Base-by-base conservation (phyloP, 192 early-diverging fungal genomes). In the Rhizophlyctis rosea region DNA sequence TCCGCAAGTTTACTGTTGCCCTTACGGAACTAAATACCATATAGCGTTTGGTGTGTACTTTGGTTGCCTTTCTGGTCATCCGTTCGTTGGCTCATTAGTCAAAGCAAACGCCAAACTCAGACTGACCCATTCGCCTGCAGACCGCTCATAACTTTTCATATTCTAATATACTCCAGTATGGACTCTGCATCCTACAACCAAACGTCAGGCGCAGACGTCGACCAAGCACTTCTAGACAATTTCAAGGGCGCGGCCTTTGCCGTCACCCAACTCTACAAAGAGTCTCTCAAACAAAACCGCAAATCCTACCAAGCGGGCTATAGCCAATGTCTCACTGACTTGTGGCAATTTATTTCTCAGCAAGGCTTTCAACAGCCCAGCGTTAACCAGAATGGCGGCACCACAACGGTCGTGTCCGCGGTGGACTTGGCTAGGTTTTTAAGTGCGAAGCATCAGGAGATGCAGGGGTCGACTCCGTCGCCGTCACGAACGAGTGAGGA, bases 241-340 rank as follows among this genome's bases (percentile, higher is more conserved):
- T 75, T 75, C 61, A 71, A 71, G 34, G 32, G 63, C 0, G 73
- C 76, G 3, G 76, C 76, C 29, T 49, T 54, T 3, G 32, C 64
- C 16, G 72, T 78, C 23, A 74, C 76, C 35, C 68, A 71, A 35
- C 70, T 78, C 48, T 78, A 74, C 70, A 69, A 68, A 24, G 72
- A 78, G 60, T 67, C 71, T 4, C 49, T 60, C 3, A 68, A 67
- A 33, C 69, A 68, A 47, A 61, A 68, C 39, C 56, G 59, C 7
- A 53, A 61, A 24, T 53, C 73, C 4, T 78, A 60, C 54, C 53
- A 68, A 32, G 59, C 57, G 21, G 76, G 76, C 28, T 78, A 78
- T 54, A 27, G 36, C 16, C 76, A 74, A 47, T 74, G 76, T 30
- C 59, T 78, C 3, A 58, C 69, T 47, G 72, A 78, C 44, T 39